Evolutionary conservation across 805 yeast species (phyloP), one percentile per base, ranked within the genome.

Genomic region (Monosporozyma solicola): DNA sequence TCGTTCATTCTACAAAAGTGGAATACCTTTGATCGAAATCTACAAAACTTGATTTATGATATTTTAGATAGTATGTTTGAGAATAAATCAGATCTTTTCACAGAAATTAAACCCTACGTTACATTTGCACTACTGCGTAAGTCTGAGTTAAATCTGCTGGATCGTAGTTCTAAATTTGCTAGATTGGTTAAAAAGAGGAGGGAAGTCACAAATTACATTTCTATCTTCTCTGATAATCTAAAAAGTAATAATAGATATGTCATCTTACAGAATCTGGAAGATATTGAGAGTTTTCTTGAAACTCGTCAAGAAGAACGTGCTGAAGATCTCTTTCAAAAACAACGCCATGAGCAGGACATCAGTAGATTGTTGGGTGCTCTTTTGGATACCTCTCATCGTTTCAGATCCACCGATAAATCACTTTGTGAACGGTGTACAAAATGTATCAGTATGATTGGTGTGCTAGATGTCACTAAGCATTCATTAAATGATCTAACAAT

Each of bases 391-490:
- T 73, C 87, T 0, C 76, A 79, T 50, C 80, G 75, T 56, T 85
- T 80, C 64, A 78, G 79, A 55, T 71, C 68, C 11, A 68, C 66
- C 2, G 75, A 76, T 57, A 68, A 72, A 9, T 70, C 71, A 0
- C 76, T 90, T 7, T 74, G 88, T 2, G 70, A 72, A 3, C 74
- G 79, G 45, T 80, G 92, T 61, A 82, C 95, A 0, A 76, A 75
- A 50, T 86, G 89, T 33, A 71, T 94, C 9, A 84, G 96, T 1
- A 67, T 82, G 25, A 74, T 94, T 44, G 98, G 98, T 0, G 80
- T 89, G 0, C 62, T 87, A 10, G 96, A 89, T 62, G 71, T 83
- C 5, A 78, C 82, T 76, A 77, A 55, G 31, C 77, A 83, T 54
- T 78, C 77, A 56, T 61, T 69, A 20, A 58, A 66, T 49, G 52